Base-by-base conservation (phyloP, 495 filamentous ascomycete species). In the Penicillium lagena region DNA sequence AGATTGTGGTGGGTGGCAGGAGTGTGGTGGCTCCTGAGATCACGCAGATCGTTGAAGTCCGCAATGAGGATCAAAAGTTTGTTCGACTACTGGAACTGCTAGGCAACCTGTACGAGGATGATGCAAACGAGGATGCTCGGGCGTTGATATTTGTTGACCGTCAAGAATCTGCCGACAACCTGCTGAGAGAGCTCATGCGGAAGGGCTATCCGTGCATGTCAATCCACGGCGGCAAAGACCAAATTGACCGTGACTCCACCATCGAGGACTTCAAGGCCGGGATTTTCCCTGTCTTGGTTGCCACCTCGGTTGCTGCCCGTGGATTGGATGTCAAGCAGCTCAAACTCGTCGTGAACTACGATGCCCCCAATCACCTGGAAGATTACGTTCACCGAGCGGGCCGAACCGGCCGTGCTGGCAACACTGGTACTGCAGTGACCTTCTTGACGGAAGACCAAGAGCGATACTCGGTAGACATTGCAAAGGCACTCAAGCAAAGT, bases 351-450 rank as follows among this genome's bases (percentile, higher is more conserved):
- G 82, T 99, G 57, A 99, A 99, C 54, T 99, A 90, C 58, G 94
- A 99, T 62, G 85, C 86, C 4, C 94, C 94, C 4, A 96, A 95
- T 59, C 94, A 99, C 66, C 70, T 95, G 29, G 94, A 99, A 66
- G 94, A 99, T 59, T 99, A 99, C 56, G 91, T 99, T 9, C 94
- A 99, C 61, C 86, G 94, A 52, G 88, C 86, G 42, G 94, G 94
- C 40, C 82, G 94, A 46, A 99, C 94, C 8, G 94, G 94, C 7
- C 82, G 94, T 64, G 94, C 94, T 27, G 94, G 94, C 27, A 94
- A 95, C 56, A 94, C 78, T 7, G 94, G 94, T 47, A 96, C 89
- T 14, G 94, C 93, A 0, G 87, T 97, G 35, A 97, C 93, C 0
- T 95, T 99, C 63, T 70, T 99, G 41, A 95, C 89, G 1, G 79